These are phyloP conservation scores for Eucalyptus dawsonii DNA, from an alignment of 345 rosid species.

Conservation along the genomic window DNA sequence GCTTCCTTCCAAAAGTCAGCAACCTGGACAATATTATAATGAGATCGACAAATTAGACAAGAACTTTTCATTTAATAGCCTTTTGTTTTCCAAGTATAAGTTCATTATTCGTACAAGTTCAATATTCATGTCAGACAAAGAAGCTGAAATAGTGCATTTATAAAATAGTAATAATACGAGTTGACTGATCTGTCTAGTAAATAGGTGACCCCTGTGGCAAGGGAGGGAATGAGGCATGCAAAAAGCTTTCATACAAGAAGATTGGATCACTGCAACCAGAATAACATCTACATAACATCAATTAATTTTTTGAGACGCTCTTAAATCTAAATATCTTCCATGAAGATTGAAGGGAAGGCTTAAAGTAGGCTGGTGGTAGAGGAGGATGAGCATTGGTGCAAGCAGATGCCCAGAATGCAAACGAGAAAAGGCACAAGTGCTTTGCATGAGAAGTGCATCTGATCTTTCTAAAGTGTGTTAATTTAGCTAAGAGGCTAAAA, in stretches of 20 bases:
- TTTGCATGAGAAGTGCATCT: not conserved
- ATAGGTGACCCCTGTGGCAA: not conserved
- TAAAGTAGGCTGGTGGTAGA: not conserved
- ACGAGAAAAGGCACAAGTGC: not conserved
- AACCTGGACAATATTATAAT: not conserved
- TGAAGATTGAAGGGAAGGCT: not conserved
- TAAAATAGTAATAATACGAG: not conserved
- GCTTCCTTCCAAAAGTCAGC: slow-evolving; percentile 37
- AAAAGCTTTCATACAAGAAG: not conserved
- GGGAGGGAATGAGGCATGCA: not conserved
- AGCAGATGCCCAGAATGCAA: not conserved
- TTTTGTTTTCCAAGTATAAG: not conserved
- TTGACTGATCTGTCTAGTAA: not conserved
- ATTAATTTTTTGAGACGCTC: not conserved
- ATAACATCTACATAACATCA: not conserved
- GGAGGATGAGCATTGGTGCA: not conserved
- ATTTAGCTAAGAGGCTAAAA: not conserved
- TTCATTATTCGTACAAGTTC: not conserved
- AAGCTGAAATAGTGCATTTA: not conserved
- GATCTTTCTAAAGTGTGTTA: not conserved
- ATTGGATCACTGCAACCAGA: not conserved
- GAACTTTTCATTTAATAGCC: not conserved
- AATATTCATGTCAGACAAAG: not conserved
- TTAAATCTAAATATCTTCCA: not conserved
- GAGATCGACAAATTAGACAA: not conserved